These are phyloP conservation scores for Aspergillus carbonarius DNA, from an alignment of 2,329 filamentous ascomycete species.

Conservation along the genomic window DNA sequence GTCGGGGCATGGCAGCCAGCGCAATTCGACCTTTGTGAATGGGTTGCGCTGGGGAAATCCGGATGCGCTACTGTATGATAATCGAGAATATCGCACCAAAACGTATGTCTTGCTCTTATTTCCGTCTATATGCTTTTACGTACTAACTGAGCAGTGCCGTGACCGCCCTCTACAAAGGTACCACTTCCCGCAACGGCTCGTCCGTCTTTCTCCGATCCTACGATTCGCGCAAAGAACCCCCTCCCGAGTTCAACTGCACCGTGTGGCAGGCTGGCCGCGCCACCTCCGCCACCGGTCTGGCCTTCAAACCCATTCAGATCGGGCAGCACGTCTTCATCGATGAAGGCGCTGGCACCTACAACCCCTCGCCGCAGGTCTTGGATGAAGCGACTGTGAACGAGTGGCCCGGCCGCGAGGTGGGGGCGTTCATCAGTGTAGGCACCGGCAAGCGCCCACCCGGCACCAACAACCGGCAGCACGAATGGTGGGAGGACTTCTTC, in stretches of 20 bases:
- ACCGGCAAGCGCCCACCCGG: constrained; percentile 81
- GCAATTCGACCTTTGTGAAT: constrained; percentile 48
- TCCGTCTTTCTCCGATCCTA: constrained; percentile 85
- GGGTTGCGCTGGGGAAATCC: constrained; percentile 69
- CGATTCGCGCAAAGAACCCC: constrained; percentile 86
- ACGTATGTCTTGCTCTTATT: constrained; percentile 61
- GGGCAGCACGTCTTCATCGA: constrained; percentile 94
- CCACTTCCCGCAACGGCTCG: constrained; percentile 59
- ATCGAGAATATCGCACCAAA: constrained; percentile 80
- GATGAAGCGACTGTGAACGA: constrained; percentile 92
- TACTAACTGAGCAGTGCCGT: constrained; percentile 63
- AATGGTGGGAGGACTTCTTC: constrained; percentile 91
- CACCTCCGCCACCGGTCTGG: constrained; percentile 85
- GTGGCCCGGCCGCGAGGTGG: constrained; percentile 90
- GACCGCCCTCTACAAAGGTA: constrained; percentile 87
- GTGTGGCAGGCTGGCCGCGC: constrained; percentile 97
- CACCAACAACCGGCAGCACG: constrained; percentile 64
- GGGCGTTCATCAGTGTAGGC: constrained; percentile 90
- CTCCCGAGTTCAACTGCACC: constrained; percentile 87
- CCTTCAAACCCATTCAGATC: constrained; percentile 93
- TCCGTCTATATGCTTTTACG: neutral
- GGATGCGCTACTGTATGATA: constrained; percentile 84
- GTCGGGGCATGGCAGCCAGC: constrained; percentile 56
- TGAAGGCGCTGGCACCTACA: constrained; percentile 87
- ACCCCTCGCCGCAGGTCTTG: constrained; percentile 78